phyloP scores from a whole-genome alignment of 2,329 filamentous ascomycete species.

The Ustulina deusta region DNA sequence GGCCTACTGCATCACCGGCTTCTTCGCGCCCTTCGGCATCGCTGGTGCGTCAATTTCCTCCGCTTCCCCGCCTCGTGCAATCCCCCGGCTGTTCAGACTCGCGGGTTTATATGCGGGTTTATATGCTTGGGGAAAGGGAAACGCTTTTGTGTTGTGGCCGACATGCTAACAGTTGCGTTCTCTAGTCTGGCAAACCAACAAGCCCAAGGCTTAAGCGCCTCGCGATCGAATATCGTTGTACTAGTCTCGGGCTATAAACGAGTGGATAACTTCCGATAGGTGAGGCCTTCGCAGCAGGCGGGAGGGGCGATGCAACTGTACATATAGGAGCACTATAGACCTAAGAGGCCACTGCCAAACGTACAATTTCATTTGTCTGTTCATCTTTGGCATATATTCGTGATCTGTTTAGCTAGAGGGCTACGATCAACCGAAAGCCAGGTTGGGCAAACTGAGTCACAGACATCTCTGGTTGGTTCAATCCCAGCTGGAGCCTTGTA shows the following conservation, averaged over 20 bases:
- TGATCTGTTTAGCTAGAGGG: not conserved
- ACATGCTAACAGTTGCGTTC: conserved; percentile 25
- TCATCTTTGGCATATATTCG: not conserved
- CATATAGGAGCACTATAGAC: conserved; percentile 48
- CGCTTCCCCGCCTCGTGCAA: not conserved
- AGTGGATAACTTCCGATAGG: conserved; percentile 1
- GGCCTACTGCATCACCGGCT: conserved; percentile 71
- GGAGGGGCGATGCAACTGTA: conserved; percentile 40
- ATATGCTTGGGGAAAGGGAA: not conserved
- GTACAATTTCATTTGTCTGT: conserved; percentile 39
- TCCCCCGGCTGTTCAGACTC: not conserved
- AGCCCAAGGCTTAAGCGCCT: conserved; percentile 57
- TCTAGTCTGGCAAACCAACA: conserved; percentile 64
- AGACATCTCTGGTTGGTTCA: not conserved
- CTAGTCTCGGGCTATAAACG: conserved; percentile 10
- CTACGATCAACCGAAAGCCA: not conserved
- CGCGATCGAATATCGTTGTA: conserved; percentile 19
- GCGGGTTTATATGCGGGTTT: no score
- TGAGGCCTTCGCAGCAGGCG: not conserved
- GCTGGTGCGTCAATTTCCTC: conserved; percentile 62
- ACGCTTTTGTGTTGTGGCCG: not conserved
- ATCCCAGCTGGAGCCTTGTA: not conserved
- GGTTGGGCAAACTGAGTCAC: not conserved
- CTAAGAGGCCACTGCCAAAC: conserved; percentile 36
- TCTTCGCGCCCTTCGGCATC: conserved; percentile 73